Evolutionary conservation across 768 basidiomycete genomes (phyloP).

Genomic region (Lactarius deliciosus): DNA sequence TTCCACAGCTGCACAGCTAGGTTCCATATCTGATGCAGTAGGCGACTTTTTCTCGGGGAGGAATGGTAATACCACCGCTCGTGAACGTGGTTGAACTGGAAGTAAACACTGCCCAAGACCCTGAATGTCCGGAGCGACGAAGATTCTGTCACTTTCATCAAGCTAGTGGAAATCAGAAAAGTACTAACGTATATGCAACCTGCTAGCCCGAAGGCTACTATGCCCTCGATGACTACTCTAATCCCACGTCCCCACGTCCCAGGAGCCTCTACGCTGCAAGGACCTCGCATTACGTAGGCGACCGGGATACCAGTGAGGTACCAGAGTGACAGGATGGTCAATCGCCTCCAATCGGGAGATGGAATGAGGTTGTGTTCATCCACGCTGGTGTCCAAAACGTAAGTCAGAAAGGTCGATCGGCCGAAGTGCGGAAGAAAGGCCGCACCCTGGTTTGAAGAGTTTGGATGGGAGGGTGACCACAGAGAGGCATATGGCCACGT

Average conservation of each 20-base stretch:
- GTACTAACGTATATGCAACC: conserved; percentile 16
- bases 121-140: background rate
- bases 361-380: background rate
- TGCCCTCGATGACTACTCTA: conserved; percentile 20
- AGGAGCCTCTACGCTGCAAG: conserved; percentile 11
- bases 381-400: background rate
- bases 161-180: background rate
- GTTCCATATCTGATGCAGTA: background rate
- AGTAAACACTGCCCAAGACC: conserved; percentile 12
- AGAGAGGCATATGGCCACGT: conserved; percentile 12
- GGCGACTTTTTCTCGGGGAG: conserved; percentile 7
- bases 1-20: background rate
- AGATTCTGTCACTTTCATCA: background rate
- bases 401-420: background rate
- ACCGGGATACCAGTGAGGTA: conserved; percentile 15
- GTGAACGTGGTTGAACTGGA: conserved; percentile 1
- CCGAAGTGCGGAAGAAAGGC: background rate
- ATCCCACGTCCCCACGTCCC: conserved; percentile 12
- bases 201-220: conserved; percentile 19
- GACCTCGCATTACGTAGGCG: background rate
- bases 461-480: conserved; percentile 21
- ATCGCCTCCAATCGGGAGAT: conserved; percentile 17
- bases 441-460: conserved; percentile 17
- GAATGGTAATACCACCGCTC: background rate
- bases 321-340: conserved; percentile 10